These are phyloP conservation scores for Micromonas pusilla DNA, from an alignment of 139 green algal genomes.

Conservation along the genomic window DNA sequence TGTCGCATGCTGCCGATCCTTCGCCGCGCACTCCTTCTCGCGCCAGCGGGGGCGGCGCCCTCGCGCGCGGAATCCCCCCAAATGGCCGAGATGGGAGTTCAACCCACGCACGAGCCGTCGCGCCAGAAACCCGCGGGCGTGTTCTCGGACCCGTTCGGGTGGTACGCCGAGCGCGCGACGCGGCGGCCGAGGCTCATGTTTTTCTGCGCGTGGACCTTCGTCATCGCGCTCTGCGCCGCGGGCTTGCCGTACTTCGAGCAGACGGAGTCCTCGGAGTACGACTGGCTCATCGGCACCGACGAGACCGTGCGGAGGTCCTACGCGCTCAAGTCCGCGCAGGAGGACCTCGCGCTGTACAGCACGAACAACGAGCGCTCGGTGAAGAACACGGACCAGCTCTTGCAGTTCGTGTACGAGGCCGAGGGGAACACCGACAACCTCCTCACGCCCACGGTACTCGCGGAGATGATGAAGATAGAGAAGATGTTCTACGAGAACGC, in stretches of 20 bases:
- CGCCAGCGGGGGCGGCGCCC: neutral
- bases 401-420: constrained; percentile 13
- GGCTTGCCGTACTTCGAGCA: neutral
- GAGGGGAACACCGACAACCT: constrained; percentile 8
- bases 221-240: neutral
- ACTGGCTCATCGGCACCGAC: constrained; percentile 23
- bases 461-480: constrained; percentile 10
- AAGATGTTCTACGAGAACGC: neutral
- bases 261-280: constrained; percentile 5
- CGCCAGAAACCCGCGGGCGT: no score
- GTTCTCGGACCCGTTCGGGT: neutral
- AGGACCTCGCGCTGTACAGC: neutral
- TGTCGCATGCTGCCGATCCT: neutral
- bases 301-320: neutral
- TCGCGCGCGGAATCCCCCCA: neutral
- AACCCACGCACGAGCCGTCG: no score
- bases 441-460: constrained; percentile 16
- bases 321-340: neutral
- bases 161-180: neutral
- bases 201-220: neutral
- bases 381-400: neutral
- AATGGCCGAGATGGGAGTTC: no score
- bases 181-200: neutral
- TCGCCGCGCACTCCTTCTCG: neutral
- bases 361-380: neutral